Conservation (phyloP, 768 basidiomycete species). For the Lentinula raphanica region DNA sequence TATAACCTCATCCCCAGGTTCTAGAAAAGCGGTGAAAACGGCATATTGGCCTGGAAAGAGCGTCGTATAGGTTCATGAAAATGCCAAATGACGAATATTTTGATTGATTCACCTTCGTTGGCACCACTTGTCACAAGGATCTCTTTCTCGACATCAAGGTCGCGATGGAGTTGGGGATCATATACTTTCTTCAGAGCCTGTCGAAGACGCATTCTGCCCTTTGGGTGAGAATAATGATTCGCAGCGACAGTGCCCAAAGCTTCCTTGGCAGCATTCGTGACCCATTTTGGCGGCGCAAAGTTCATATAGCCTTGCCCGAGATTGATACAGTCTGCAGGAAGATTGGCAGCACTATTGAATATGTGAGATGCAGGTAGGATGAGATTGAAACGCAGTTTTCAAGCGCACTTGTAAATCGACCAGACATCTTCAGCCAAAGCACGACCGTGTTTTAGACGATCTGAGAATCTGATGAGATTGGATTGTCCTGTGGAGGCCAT, state of each 20-base stretch:
- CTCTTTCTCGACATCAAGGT: slow-evolving; percentile 79
- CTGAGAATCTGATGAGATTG: slow-evolving; percentile 54
- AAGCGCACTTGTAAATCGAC: slow-evolving; percentile 78
- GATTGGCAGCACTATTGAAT: slow-evolving; percentile 65
- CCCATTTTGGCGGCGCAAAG: slow-evolving; percentile 79
- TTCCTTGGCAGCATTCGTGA: slow-evolving; percentile 64
- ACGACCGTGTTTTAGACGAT: slow-evolving; percentile 67
- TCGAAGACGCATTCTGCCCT: slow-evolving; percentile 81
- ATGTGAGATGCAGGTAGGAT: background rate
- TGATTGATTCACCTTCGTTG: slow-evolving; percentile 72
- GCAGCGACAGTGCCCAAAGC: slow-evolving; percentile 57
- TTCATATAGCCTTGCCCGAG: slow-evolving; percentile 96
- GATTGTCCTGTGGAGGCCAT: background rate
- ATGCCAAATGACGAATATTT: background rate
- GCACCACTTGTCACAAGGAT: slow-evolving; percentile 95
- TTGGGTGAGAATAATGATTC: slow-evolving; percentile 91
- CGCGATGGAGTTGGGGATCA: slow-evolving; percentile 58
- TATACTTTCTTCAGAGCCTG: slow-evolving; percentile 84
- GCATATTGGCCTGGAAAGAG: slow-evolving; percentile 76
- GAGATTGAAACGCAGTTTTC: background rate
- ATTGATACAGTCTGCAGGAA: slow-evolving; percentile 91
- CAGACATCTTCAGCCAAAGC: slow-evolving; percentile 83
- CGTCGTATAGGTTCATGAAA: slow-evolving; percentile 4
- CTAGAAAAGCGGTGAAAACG: slow-evolving; percentile 86
- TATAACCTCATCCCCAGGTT: slow-evolving; percentile 94